Percentiles rank a stretch among this genome's conserved stretches.
These are phyloP conservation scores for Corylus heterophylla DNA, from an alignment of 306 rosid species.

Conservation along the genomic window DNA sequence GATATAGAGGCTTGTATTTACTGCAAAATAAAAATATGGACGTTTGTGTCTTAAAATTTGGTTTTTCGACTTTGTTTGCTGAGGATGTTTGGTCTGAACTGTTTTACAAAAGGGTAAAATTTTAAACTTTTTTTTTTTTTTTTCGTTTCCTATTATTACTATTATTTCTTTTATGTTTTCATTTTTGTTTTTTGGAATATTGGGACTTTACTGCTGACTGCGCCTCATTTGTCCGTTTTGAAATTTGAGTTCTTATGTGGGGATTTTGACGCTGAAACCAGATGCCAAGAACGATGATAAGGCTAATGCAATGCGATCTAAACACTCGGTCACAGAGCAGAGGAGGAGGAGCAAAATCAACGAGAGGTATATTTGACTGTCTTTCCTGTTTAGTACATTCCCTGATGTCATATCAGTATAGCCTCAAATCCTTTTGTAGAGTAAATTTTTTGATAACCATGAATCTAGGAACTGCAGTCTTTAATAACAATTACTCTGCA, in stretches of 20 bases:
- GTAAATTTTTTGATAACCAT: neutral
- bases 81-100: neutral
- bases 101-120: neutral
- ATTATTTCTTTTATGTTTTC: neutral
- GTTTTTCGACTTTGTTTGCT: neutral
- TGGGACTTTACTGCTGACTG: conserved; percentile 25
- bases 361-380: conserved; percentile 65
- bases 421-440: neutral
- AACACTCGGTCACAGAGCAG: conserved; percentile 99
- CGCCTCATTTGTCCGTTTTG: conserved; percentile 6
- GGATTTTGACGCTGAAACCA: conserved; percentile 37
- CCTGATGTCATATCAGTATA: neutral
- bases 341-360: conserved; percentile 99
- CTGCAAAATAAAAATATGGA: too few relatives aligned
- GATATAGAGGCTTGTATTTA: neutral
- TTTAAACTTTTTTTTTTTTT: neutral
- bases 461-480: neutral
- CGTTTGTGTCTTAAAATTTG: neutral
- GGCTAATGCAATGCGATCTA: conserved; percentile 79
- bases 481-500: neutral
- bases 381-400: neutral
- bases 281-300: conserved; percentile 79
- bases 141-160: neutral
- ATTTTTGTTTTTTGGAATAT: conserved; percentile 1
- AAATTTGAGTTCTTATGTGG: conserved; percentile 27